Evolutionary conservation across 2,329 filamentous ascomycete species (phyloP), one percentile per base, ranked within the genome.

Genomic region (Fusarium sp.): DNA sequence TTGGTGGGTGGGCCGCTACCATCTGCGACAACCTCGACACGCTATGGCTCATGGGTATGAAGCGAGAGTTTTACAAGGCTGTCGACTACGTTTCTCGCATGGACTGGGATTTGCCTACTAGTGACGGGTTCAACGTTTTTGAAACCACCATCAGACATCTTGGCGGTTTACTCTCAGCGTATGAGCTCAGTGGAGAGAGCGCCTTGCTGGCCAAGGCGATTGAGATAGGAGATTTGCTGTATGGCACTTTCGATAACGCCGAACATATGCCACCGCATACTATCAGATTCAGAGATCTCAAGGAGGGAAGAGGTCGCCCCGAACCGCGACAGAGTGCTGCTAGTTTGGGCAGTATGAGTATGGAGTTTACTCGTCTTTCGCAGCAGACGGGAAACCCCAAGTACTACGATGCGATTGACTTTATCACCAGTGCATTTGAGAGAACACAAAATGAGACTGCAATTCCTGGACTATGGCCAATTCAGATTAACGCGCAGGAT

Each of bases 111-210:
- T 83, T 80, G 1, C 86, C 86, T 0, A 77, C 69, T 1, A 68
- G 66, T 5, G 55, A 69, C 8, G 64, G 84, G 22, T 86, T 91
- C 66, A 91, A 90, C 53, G 79, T 91, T 2, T 91, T 92, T 60
- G 90, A 92, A 78, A 91, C 89, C 1, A 91, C 87, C 3, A 91
- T 91, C 63, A 84, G 90, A 34, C 91, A 91, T 74, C 83, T 92
- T 0, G 90, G 90, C 18, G 90, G 90, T 5, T 83, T 92, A 53
- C 75, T 92, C 50, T 87, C 87, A 12, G 90, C 90, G 1, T 91
- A 91, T 73, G 90, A 92, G 73, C 78, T 92, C n/a, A 91, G 88
- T 71, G 83, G 82, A 40, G 84, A 83, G 68, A 80, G 83, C 66
- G 80, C 80, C 18, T 78, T 91, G 49, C 81, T 92, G 52, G 79